Conservation (phyloP, 305 asterid genomes). For the Fraxinus nigra region DNA sequence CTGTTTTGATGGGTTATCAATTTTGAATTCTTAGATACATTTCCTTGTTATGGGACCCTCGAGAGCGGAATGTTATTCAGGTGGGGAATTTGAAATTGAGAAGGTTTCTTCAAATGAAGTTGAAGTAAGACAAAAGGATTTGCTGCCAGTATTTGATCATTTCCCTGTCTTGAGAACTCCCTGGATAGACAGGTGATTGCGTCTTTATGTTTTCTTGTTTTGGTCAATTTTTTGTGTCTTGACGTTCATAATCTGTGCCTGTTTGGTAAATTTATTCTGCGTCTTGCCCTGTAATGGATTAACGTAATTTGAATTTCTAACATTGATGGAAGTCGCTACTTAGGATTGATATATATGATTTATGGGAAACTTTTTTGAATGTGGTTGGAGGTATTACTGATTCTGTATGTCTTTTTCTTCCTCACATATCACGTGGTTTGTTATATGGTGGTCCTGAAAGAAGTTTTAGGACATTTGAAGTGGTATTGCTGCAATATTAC, state of each 20-base stretch:
- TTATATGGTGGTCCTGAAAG: neutral
- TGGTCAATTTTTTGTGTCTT: neutral
- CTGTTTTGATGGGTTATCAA: slow-evolving; percentile 14
- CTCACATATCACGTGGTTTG: neutral
- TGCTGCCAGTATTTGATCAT: slow-evolving; percentile 84
- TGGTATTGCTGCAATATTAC: neutral
- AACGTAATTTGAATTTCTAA: neutral
- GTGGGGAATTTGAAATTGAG: slow-evolving; percentile 83
- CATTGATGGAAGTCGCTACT: neutral
- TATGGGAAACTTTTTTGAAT: slow-evolving; percentile 7
- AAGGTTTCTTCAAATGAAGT: slow-evolving; percentile 64
- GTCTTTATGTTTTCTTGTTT: neutral
- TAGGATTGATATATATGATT: neutral
- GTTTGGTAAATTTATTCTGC: slow-evolving; percentile 3
- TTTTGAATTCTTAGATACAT: slow-evolving; percentile 48
- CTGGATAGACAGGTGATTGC: slow-evolving; percentile 45
- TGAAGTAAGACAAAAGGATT: slow-evolving; percentile 69
- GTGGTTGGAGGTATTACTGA: neutral
- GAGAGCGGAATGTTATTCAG: slow-evolving; percentile 36
- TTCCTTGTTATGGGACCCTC: slow-evolving; percentile 67
- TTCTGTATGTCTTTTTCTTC: neutral
- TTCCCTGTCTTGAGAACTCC: slow-evolving; percentile 52
- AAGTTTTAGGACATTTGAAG: neutral
- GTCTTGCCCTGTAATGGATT: neutral
- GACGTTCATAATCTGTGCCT: neutral